Conservation (phyloP, 1,284 basidiomycete genomes). For the Cutaneotrichosporon daszewskae region DNA sequence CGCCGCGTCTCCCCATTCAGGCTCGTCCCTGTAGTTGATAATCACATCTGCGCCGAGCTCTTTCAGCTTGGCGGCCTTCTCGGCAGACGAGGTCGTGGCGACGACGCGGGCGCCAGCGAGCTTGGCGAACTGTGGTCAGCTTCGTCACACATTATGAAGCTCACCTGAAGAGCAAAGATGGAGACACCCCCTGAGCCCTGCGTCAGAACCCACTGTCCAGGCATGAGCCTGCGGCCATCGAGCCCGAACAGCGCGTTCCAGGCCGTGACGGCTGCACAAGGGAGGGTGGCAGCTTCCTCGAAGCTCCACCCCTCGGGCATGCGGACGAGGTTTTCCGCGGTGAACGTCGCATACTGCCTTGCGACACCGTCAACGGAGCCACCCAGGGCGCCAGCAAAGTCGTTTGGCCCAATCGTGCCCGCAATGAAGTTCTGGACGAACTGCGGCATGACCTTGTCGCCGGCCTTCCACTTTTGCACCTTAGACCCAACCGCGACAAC, state of each 20-base stretch:
- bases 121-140: constrained; percentile 46
- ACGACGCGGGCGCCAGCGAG: constrained; percentile 42
- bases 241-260: constrained; percentile 48
- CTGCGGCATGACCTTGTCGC: constrained; percentile 54
- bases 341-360: constrained; percentile 54
- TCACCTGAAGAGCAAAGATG: constrained; percentile 42
- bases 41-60: constrained; percentile 38
- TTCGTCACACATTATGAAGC: not conserved
- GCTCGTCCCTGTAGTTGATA: constrained; percentile 24
- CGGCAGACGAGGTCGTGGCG: constrained; percentile 42
- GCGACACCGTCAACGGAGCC: constrained; percentile 56
- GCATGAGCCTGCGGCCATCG: constrained; percentile 22
- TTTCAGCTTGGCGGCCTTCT: constrained; percentile 35
- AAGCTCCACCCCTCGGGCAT: constrained; percentile 40
- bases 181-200: constrained; percentile 49
- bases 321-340: constrained; percentile 24
- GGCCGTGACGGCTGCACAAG: constrained; percentile 46
- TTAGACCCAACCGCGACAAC: constrained; percentile 55
- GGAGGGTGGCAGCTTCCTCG: constrained; percentile 43
- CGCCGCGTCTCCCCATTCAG: constrained; percentile 43
- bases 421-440: constrained; percentile 46
- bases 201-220: constrained; percentile 45
- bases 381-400: constrained; percentile 49
- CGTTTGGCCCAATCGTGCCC: not conserved
- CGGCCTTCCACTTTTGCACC: constrained; percentile 53